phyloP scores from a whole-genome alignment of 768 basidiomycete species.

The Lactarius indigo region DNA sequence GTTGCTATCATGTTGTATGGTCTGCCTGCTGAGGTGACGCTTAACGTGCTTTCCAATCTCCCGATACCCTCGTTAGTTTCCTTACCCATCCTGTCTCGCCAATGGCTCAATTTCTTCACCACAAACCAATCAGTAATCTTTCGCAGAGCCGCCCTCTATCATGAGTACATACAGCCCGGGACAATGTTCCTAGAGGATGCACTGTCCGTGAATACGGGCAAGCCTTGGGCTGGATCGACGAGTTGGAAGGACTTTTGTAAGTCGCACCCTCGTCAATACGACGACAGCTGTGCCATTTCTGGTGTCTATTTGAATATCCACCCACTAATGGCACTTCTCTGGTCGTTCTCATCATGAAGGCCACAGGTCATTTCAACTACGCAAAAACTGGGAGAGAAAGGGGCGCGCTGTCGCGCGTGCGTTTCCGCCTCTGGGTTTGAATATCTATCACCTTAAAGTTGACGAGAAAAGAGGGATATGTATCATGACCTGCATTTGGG shows the following conservation, averaged over 20 bases:
- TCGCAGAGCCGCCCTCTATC: slow-evolving; percentile 50
- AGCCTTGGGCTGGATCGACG: slow-evolving; percentile 37
- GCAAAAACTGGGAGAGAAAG: slow-evolving; percentile 53
- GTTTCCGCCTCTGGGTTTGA: slow-evolving; percentile 34
- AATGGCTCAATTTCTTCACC: slow-evolving; percentile 47
- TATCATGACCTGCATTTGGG: slow-evolving; percentile 51
- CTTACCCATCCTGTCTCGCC: slow-evolving; percentile 38
- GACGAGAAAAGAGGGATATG: slow-evolving; percentile 60
- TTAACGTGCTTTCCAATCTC: slow-evolving; percentile 49
- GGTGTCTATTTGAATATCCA: too few species aligned
- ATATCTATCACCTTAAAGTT: slow-evolving; percentile 72
- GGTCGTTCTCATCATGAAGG: slow-evolving; percentile 36
- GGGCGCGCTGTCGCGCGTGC: slow-evolving; percentile 40
- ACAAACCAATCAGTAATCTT: slow-evolving; percentile 51
- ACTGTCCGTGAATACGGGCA: slow-evolving; percentile 31
- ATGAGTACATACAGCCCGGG: slow-evolving; percentile 42
- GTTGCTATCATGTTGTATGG: slow-evolving; percentile 33
- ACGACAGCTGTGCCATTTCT: not conserved
- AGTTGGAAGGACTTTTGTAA: slow-evolving; percentile 64
- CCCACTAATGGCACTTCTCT: not conserved
- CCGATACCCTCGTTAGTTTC: slow-evolving; percentile 42
- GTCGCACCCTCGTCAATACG: slow-evolving; percentile 25
- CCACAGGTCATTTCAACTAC: slow-evolving; percentile 41
- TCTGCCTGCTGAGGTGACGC: slow-evolving; percentile 55
- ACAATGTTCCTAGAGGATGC: slow-evolving; percentile 34